Conservation (phyloP, 1,139 yeast species). For the Hansenula sp. region DNA sequence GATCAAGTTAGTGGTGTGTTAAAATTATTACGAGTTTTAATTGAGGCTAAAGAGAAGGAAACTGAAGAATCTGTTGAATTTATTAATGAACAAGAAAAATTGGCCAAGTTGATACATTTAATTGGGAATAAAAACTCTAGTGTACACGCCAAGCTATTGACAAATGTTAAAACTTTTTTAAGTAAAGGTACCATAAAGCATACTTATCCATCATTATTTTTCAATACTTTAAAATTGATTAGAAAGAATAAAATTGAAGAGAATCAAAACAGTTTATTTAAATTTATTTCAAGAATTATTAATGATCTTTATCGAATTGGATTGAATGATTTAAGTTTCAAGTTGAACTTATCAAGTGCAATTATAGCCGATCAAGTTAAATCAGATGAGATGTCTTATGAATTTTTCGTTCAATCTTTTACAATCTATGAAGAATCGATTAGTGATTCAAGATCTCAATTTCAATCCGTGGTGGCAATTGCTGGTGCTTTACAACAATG, state of each 20-base stretch:
- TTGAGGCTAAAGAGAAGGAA: constrained; percentile 8
- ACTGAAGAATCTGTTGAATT: constrained; percentile 15
- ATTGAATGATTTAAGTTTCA: constrained; percentile 41
- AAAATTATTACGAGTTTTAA: constrained; percentile 18
- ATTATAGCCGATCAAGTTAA: constrained; percentile 72
- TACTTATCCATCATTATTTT: constrained; percentile 75
- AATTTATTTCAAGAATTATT: constrained; percentile 67
- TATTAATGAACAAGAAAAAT: constrained; percentile 52
- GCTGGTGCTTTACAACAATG: constrained; percentile 61
- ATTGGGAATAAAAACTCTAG: constrained; percentile 47
- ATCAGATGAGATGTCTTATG: constrained; percentile 69
- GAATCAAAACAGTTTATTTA: constrained; percentile 47
- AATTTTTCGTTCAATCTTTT: constrained; percentile 85
- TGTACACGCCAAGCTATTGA: constrained; percentile 52
- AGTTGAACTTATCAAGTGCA: constrained; percentile 52
- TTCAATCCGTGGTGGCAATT: constrained; percentile 46
- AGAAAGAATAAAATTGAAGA: constrained; percentile 38
- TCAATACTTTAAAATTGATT: constrained; percentile 54
- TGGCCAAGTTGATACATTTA: constrained; percentile 69
- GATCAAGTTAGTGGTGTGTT: constrained; percentile 24
- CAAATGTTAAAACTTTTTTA: constrained; percentile 52
- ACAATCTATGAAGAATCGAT: constrained; percentile 82
- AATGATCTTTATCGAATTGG: constrained; percentile 61
- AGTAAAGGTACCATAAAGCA: constrained; percentile 54
- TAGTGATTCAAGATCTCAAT: constrained; percentile 59